Conservation (phyloP, 768 basidiomycete species). For the Auricularia sp. region DNA sequence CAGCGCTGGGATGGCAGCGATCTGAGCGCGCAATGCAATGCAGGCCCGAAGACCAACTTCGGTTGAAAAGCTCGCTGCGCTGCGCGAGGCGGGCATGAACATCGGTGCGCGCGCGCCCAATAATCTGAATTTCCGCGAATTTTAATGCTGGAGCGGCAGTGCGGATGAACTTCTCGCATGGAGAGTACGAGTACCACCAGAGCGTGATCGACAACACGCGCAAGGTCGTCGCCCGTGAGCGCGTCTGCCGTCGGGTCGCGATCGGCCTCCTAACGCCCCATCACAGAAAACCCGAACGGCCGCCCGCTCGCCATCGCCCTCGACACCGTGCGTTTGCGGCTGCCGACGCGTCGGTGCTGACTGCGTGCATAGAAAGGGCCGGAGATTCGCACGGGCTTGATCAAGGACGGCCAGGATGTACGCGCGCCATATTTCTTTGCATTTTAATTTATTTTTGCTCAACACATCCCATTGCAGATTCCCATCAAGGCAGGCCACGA, state of each 20-base stretch:
- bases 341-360: not conserved
- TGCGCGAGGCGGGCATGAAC: slow-evolving; percentile 90
- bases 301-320: slow-evolving; percentile 96
- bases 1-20: not conserved
- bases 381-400: slow-evolving; percentile 95
- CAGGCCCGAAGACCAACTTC: slow-evolving; percentile 91
- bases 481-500: slow-evolving; percentile 86
- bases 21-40: not conserved
- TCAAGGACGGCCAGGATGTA: slow-evolving; percentile 79
- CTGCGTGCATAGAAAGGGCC: slow-evolving; percentile 75
- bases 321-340: slow-evolving; percentile 63
- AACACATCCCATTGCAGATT: slow-evolving; percentile 34
- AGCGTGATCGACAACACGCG: slow-evolving; percentile 97
- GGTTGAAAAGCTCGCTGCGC: slow-evolving; percentile 74
- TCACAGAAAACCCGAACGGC: slow-evolving; percentile 53
- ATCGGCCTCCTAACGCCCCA: slow-evolving; percentile 2
- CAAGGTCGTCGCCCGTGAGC: slow-evolving; percentile 66
- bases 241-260: not conserved
- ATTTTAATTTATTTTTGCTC: slow-evolving; percentile 5
- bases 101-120: slow-evolving; percentile 55
- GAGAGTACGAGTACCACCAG: slow-evolving; percentile 96
- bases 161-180: slow-evolving; percentile 99
- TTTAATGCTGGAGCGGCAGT: slow-evolving; percentile 37
- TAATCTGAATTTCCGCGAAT: not conserved
- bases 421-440: slow-evolving; percentile 1